phyloP scores from a whole-genome alignment of 2,329 filamentous ascomycete species.

The Aspergillus pseudonomiae region DNA sequence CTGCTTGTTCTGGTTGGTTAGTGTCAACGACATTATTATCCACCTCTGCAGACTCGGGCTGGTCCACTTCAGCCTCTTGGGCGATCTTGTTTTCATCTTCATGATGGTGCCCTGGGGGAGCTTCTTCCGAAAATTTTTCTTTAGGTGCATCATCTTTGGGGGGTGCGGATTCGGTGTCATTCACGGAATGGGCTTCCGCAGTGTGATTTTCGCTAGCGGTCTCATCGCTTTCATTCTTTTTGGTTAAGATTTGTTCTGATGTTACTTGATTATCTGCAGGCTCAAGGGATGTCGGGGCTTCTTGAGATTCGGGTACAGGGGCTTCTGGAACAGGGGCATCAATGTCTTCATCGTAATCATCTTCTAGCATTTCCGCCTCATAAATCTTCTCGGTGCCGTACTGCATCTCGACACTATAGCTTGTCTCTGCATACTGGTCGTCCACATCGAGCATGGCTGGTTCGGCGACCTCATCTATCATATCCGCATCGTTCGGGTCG shows the following conservation, averaged over 20 bases:
- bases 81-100: slow-evolving; percentile 12
- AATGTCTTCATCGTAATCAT: slow-evolving; percentile 40
- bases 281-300: slow-evolving; percentile 9
- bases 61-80: slow-evolving; percentile 13
- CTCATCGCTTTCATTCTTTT: slow-evolving; percentile 2
- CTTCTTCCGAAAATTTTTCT: background rate
- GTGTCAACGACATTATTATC: slow-evolving; percentile 19
- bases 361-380: slow-evolving; percentile 45
- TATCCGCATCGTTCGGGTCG: slow-evolving; percentile 47
- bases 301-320: slow-evolving; percentile 10
- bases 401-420: slow-evolving; percentile 35
- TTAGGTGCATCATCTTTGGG: background rate
- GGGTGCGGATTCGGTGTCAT: background rate
- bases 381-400: slow-evolving; percentile 34
- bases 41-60: slow-evolving; percentile 5
- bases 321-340: slow-evolving; percentile 32
- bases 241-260: slow-evolving; percentile 1
- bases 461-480: slow-evolving; percentile 49
- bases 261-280: slow-evolving; percentile 10
- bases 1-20: slow-evolving; percentile 26
- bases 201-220: background rate
- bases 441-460: slow-evolving; percentile 43
- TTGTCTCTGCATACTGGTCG: slow-evolving; percentile 29
- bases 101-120: background rate
- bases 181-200: slow-evolving; percentile 9